These are phyloP conservation scores for Ulota crispa DNA, from an alignment of 225 moss, liverwort and hornwort species.

Conservation along the genomic window DNA sequence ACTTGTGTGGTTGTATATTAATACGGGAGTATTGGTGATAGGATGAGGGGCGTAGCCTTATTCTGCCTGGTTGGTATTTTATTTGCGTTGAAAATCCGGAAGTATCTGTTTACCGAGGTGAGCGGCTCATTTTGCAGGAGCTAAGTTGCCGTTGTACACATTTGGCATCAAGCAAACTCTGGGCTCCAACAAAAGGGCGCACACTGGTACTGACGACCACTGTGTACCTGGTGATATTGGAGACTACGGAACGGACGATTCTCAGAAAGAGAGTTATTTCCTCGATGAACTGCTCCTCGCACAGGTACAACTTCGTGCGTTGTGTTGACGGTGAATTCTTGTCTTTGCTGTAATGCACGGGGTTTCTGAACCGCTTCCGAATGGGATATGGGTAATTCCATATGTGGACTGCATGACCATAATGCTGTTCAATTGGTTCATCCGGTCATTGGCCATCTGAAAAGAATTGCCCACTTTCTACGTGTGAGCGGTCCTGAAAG, in stretches of 20 bases:
- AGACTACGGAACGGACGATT: neutral
- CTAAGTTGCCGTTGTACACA: constrained; percentile 60
- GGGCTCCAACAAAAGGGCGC: constrained; percentile 33
- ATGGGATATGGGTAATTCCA: neutral
- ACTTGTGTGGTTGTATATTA: no score
- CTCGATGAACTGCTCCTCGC: constrained; percentile 63
- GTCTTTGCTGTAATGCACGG: neutral
- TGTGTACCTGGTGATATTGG: constrained; percentile 28
- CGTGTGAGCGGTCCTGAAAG: neutral
- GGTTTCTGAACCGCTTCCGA: neutral
- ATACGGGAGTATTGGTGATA: neutral
- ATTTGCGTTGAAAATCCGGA: neutral
- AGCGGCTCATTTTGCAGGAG: constrained; percentile 42
- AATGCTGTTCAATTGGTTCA: neutral
- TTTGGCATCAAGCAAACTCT: constrained; percentile 37
- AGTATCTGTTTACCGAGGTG: neutral
- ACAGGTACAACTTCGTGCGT: constrained; percentile 36
- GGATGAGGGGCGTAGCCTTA: neutral
- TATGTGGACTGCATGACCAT: neutral
- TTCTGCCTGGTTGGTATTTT: neutral
- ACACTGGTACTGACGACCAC: constrained; percentile 27
- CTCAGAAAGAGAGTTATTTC: constrained; percentile 35
- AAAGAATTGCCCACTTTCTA: neutral
- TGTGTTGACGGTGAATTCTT: neutral
- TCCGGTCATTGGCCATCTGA: neutral